Evolutionary conservation across 228 moss, liverwort and hornwort genomes (phyloP).

Genomic region (Sphagnum fallax): DNA sequence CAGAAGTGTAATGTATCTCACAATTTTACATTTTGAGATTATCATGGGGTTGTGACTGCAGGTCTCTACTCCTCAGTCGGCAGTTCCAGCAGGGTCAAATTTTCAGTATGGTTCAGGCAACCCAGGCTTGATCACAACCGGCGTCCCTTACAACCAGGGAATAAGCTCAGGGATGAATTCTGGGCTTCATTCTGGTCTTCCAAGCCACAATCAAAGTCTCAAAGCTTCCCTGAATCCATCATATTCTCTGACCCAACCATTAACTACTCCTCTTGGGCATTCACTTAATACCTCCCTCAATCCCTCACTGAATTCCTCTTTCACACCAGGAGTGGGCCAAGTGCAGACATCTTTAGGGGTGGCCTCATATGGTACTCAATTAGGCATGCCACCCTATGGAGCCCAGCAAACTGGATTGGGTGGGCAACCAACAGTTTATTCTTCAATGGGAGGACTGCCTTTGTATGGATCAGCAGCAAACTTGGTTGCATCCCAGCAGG

Average conservation of each 20-base stretch:
- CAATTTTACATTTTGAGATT: neutral
- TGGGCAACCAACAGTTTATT: slow-evolving; percentile 34
- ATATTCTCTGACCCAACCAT: slow-evolving; percentile 14
- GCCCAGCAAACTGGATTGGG: slow-evolving; percentile 23
- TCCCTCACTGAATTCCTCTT: slow-evolving; percentile 31
- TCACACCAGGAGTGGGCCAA: slow-evolving; percentile 19
- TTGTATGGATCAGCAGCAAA: slow-evolving; percentile 36
- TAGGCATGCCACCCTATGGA: slow-evolving; percentile 36
- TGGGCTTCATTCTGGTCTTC: slow-evolving; percentile 5
- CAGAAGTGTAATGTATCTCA: no score
- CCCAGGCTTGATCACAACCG: slow-evolving; percentile 36
- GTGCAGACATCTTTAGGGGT: slow-evolving; percentile 37
- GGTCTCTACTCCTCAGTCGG: neutral
- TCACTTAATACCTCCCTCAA: slow-evolving; percentile 24
- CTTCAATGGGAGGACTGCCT: slow-evolving; percentile 42
- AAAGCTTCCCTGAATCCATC: neutral
- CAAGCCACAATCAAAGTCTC: slow-evolving; percentile 32
- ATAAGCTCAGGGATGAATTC: slow-evolving; percentile 27
- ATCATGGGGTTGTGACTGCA: neutral
- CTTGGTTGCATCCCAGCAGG: slow-evolving; percentile 20
- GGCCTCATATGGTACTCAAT: slow-evolving; percentile 45
- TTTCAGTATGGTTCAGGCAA: slow-evolving; percentile 32
- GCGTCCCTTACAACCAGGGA: slow-evolving; percentile 42
- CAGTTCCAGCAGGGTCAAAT: slow-evolving; percentile 9
- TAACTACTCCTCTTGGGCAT: slow-evolving; percentile 26